phyloP scores from a whole-genome alignment of 2,329 filamentous ascomycete genomes.

The Xylariaceae sp. region DNA sequence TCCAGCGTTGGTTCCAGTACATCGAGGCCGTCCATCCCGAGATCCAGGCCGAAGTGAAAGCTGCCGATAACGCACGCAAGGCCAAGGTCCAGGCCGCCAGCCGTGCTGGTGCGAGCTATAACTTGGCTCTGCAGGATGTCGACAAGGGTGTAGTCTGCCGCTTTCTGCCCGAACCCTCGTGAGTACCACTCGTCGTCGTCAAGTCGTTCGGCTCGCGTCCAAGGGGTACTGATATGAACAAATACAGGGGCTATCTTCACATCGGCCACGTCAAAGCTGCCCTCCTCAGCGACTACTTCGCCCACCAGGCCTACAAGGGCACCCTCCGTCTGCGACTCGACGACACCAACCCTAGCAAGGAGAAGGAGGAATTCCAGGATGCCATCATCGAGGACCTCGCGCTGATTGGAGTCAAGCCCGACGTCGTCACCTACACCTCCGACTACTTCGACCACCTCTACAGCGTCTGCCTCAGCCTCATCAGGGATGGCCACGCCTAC shows the following conservation, averaged over 20 bases:
- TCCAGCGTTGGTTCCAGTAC: constrained; percentile 84
- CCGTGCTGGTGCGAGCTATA: constrained; percentile 82
- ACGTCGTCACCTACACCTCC: constrained; percentile 83
- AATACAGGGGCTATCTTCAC: constrained; percentile 73
- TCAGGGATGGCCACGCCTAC: constrained; percentile 85
- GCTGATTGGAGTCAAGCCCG: constrained; percentile 88
- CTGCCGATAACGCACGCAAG: constrained; percentile 64
- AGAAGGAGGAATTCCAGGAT: constrained; percentile 95
- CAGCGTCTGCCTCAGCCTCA: constrained; percentile 78
- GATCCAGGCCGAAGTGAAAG: constrained; percentile 68
- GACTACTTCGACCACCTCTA: constrained; percentile 95
- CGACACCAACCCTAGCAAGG: constrained; percentile 95
- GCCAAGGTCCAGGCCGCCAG: constrained; percentile 67
- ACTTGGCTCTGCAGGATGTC: constrained; percentile 79
- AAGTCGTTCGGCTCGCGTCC: not conserved
- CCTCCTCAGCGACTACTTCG: constrained; percentile 93
- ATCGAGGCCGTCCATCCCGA: constrained; percentile 80
- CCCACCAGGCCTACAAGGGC: constrained; percentile 88
- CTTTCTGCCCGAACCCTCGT: constrained; percentile 93
- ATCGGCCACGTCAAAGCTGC: constrained; percentile 95
- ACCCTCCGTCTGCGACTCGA: constrained; percentile 91
- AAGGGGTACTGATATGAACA: not conserved
- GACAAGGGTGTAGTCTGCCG: constrained; percentile 87
- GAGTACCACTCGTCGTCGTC: constrained; percentile 33
- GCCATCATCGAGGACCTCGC: constrained; percentile 88